Evolutionary conservation across 352 stramenopile species (phyloP), one percentile per base, ranked within the genome.

Genomic region (Labyrinthula sp.): DNA sequence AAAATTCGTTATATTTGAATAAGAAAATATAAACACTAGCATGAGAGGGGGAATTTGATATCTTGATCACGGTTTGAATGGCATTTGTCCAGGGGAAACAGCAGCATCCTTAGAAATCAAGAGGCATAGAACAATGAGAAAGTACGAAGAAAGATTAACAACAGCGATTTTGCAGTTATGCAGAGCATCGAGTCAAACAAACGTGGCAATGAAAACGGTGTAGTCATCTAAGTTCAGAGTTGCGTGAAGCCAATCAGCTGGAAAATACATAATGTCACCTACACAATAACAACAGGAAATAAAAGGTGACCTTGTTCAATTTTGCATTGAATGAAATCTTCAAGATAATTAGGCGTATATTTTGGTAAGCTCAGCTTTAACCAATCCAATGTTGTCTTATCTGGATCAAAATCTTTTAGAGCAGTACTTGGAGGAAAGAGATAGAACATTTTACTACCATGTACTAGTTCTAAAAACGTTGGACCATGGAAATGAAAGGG

Each of bases 151-250:
- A n/a, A n/a, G n/a, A n/a, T n/a, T n/a, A n/a, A n/a, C n/a, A n/a
- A n/a, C n/a, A n/a, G n/a, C n/a, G n/a, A n/a, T n/a, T n/a, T n/a
- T n/a, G n/a, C n/a, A n/a, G n/a, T n/a, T n/a, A n/a, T n/a, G n/a
- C n/a, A n/a, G n/a, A n/a, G n/a, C n/a, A n/a, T n/a, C n/a, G n/a
- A 29, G 12, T 50, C n/a, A 52, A 12, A 35, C 43, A 38, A 78
- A 78, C 9, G 64, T 68, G 5, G 69, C 72, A 12, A 79, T 57
- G 59, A 77, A 79, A 2, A 61, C 65, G 3, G 67, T 79, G 45
- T 73, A 74, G 9, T 59, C 57, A 57, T 75, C 66, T 26, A 75
- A 55, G 54, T 79, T 79, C 49, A 79, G 68, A 21, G 68, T 79
- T 2, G 68, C 68, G 59, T 79, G 70, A 35, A 63, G 65, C 65